A percentile compares a stretch with the other conserved stretches of the same genome.
phyloP scores from a whole-genome alignment of 2,329 filamentous ascomycete species.

The Aspergillus aculeatinus region DNA sequence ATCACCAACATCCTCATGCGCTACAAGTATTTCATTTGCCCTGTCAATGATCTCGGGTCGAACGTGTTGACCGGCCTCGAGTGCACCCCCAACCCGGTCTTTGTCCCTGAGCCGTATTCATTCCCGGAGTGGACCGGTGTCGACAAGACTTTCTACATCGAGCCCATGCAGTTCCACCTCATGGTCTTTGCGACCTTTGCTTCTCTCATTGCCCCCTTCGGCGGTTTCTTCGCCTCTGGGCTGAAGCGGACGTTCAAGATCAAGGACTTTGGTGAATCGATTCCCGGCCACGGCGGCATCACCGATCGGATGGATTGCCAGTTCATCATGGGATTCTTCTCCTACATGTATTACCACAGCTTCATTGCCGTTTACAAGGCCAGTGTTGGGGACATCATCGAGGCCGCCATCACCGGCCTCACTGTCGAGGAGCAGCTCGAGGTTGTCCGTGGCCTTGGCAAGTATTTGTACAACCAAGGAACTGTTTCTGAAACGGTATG shows the following conservation, averaged over 20 bases:
- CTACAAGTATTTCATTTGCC: conserved; percentile 97
- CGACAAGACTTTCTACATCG: conserved; percentile 70
- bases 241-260: conserved; percentile 99
- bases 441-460: conserved; percentile 61
- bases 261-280: conserved; percentile 98
- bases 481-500: conserved; percentile 55
- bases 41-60: conserved; percentile 91
- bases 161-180: conserved; percentile 92
- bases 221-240: conserved; percentile 96
- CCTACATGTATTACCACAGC: conserved; percentile 97
- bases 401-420: conserved; percentile 87
- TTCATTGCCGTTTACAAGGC: conserved; percentile 90
- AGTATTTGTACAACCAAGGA: conserved; percentile 65
- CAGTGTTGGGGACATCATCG: conserved; percentile 81
- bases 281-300: conserved; percentile 95
- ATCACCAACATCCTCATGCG: conserved; percentile 82
- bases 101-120: conserved; percentile 72
- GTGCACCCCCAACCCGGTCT: conserved; percentile 89
- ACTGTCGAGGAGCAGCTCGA: conserved; percentile 86
- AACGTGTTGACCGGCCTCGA: conserved; percentile 88
- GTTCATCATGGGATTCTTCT: conserved; percentile 99
- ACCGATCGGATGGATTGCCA: conserved; percentile 99
- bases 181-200: conserved; percentile 89
- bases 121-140: conserved; percentile 71
- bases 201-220: conserved; percentile 93